phyloP scores from a whole-genome alignment of 257 asterid species.

The Jacaranda copaia region DNA sequence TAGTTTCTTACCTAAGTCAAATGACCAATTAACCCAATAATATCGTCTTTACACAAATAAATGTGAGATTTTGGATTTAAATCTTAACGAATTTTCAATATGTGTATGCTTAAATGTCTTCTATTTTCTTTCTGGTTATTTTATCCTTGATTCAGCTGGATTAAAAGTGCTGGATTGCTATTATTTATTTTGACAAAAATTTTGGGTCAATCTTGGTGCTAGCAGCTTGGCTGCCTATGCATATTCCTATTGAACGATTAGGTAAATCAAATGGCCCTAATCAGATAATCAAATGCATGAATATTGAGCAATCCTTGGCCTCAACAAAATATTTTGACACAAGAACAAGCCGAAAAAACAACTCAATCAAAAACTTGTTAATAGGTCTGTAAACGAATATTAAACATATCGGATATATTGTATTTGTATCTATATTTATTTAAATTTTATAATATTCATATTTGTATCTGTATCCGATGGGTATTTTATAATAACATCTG shows the following conservation, averaged over 20 bases:
- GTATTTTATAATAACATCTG: no score
- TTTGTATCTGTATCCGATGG: no score
- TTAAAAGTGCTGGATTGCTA: not conserved
- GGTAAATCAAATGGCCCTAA: slow-evolving; percentile 31
- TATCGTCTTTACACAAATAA: no score
- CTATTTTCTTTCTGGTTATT: not conserved
- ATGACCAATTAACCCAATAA: no score
- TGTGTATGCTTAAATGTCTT: no score
- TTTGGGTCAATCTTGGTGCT: not conserved
- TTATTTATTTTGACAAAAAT: not conserved
- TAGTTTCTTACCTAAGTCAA: no score
- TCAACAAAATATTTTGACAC: slow-evolving; percentile 29
- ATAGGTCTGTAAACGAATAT: not conserved
- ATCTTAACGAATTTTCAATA: no score
- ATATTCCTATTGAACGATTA: slow-evolving; percentile 33
- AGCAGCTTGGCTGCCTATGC: slow-evolving; percentile 41
- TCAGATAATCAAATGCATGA: slow-evolving; percentile 43
- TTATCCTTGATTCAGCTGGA: not conserved
- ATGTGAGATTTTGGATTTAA: no score
- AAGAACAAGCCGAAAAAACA: slow-evolving; percentile 43
- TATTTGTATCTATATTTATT: no score
- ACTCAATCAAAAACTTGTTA: slow-evolving; percentile 41
- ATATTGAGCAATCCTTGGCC: not conserved
- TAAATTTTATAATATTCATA: no score
- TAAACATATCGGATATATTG: no score